A percentile compares a stretch with the other conserved stretches of the same genome.
Conservation (phyloP, 2,329 filamentous ascomycete genomes). For the Sporothrix euskadiensis region DNA sequence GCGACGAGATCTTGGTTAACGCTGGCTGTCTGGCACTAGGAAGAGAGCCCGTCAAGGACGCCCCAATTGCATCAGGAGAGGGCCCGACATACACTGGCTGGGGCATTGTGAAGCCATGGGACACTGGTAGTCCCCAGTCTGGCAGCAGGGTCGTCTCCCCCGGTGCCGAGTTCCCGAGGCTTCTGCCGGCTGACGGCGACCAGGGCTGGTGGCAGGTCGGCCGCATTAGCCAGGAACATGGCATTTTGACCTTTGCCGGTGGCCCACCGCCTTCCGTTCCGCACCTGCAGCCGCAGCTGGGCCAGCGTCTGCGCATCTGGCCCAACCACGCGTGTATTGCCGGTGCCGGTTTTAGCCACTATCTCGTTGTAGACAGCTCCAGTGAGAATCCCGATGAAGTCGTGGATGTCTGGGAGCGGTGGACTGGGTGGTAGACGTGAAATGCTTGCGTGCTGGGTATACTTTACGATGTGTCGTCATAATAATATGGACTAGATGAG, state of each 20-base stretch:
- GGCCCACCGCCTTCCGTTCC: slow-evolving; percentile 46
- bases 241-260: slow-evolving; percentile 63
- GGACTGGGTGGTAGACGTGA: slow-evolving; percentile 62
- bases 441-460: neutral
- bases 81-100: slow-evolving; percentile 60
- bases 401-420: slow-evolving; percentile 74
- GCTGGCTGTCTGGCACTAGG: slow-evolving; percentile 70
- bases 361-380: slow-evolving; percentile 68
- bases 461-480: neutral
- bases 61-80: slow-evolving; percentile 22
- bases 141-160: neutral
- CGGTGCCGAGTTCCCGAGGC: slow-evolving; percentile 34
- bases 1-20: slow-evolving; percentile 66
- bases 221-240: slow-evolving; percentile 76
- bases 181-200: slow-evolving; percentile 39
- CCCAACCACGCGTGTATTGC: slow-evolving; percentile 82
- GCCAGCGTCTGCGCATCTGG: slow-evolving; percentile 70
- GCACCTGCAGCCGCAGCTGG: slow-evolving; percentile 51
- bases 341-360: slow-evolving; percentile 69
- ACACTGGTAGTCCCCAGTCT: neutral
- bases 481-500: neutral
- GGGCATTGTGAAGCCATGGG: slow-evolving; percentile 66
- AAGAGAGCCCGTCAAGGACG: slow-evolving; percentile 67
- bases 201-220: slow-evolving; percentile 65
- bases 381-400: slow-evolving; percentile 58